Conservation (phyloP, 73 alveolate genomes). For the Paramecium octaurelia region DNA sequence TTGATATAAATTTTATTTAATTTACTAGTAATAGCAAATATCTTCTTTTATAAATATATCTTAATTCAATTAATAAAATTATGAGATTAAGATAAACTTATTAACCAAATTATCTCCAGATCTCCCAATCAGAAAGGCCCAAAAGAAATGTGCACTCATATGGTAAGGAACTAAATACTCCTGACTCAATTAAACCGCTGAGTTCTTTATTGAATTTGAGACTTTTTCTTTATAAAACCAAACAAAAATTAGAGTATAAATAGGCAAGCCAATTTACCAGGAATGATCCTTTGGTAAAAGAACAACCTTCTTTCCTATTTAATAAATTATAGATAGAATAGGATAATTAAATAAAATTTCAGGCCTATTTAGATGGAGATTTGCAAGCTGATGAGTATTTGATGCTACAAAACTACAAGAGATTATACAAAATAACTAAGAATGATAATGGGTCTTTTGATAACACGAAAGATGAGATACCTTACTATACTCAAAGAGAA, state of each 20-base stretch:
- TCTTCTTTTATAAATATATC: neutral
- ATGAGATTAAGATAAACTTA: constrained; percentile 7
- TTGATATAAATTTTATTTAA: neutral
- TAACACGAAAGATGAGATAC: neutral
- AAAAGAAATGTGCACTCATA: neutral
- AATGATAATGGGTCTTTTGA: constrained; percentile 6
- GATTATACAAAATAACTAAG: neutral
- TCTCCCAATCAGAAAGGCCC: neutral
- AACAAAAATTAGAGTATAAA: constrained; percentile 2
- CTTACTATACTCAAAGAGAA: neutral
- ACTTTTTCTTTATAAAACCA: neutral
- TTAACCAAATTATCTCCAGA: neutral
- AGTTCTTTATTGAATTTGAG: neutral
- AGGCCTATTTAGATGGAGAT: constrained; percentile 44
- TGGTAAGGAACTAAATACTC: neutral
- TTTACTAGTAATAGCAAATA: neutral
- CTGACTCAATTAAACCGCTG: neutral
- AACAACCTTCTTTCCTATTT: neutral
- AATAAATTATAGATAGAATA: neutral
- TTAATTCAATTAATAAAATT: neutral
- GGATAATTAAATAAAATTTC: neutral
- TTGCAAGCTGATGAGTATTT: neutral
- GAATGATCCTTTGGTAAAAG: constrained; percentile 7
- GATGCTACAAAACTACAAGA: neutral
- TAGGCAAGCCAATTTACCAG: neutral